Base-by-base conservation (phyloP, 257 asterid species). In the Asclepias syriaca region DNA sequence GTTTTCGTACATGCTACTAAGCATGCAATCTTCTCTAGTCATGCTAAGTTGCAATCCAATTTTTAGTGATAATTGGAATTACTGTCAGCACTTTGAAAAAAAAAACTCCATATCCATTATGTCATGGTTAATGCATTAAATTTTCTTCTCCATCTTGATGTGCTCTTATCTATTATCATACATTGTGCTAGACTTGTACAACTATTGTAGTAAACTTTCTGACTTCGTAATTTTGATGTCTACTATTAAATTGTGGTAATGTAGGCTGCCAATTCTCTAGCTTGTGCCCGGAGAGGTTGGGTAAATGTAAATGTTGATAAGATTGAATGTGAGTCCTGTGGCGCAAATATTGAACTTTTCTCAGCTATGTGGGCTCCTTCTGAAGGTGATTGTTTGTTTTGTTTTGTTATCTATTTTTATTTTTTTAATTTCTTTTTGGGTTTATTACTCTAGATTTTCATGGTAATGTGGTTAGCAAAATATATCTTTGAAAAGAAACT, bases 261-360 rank as follows among this genome's bases (percentile, higher is more conserved):
- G 69, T 87, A 95, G 99, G 94, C 94, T 80, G 95, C 94, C 74
- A 85, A 92, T 78, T 90, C 97, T 43, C 79, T 90, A 83, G 89
- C 96, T 34, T 95, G 99, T 80, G 99, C 99, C 78, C 84, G 97
- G 81, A 95, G 94, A 85, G 99, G 99, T 79, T 95, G 99, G 99
- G 95, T 90, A 71, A 95, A 92, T 82, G 90, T 87, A 79, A 90
- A 79, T 80, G 88, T 80, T 84, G 96, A 95, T 86, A 83, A 75
- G 79, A 83, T 95, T 83, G 96, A 86, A 79, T 95, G 99, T 72
- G 99, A 92, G 90, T 87, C 99, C 66, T 95, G 99, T 82, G 90
- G 96, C 72, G 90, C 90, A 77, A 79, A 60, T 75, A 75, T 95
- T 88, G 84, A 85, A 80, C 92, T 86, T 67, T 73, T 90, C 53